Evolutionary conservation across 331 rosid genomes (phyloP).

Genomic region (Rosa hybrid): DNA sequence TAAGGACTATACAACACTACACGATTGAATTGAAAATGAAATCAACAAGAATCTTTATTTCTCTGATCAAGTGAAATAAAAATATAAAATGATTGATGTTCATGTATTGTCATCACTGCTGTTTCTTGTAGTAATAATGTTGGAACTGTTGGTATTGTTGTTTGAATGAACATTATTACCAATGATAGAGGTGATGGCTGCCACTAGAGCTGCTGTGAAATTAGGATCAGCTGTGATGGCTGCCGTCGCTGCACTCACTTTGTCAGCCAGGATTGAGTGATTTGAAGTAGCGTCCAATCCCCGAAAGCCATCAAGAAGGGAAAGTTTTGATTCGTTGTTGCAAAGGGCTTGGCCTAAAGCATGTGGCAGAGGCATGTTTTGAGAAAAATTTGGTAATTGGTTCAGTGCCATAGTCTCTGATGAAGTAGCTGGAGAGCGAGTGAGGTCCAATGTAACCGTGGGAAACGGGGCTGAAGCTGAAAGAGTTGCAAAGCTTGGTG

Average conservation of each 20-base stretch:
- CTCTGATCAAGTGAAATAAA: neutral
- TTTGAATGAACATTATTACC: constrained; percentile 39
- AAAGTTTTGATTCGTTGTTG: constrained; percentile 2
- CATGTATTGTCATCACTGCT: constrained; percentile 22
- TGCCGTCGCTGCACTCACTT: constrained; percentile 48
- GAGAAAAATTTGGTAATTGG: constrained; percentile 28
- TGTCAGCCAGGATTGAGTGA: constrained; percentile 31
- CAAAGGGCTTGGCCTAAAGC: constrained; percentile 32
- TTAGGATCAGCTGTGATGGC: constrained; percentile 64
- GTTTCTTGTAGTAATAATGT: constrained; percentile 15
- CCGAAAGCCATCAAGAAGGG: constrained; percentile 15
- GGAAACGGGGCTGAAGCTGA: constrained; percentile 86
- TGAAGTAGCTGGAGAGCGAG: constrained; percentile 18
- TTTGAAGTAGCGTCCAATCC: constrained; percentile 10
- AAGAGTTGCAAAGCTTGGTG: constrained; percentile 58
- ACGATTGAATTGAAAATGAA: neutral
- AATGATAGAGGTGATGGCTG: constrained; percentile 58
- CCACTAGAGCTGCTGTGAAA: constrained; percentile 54
- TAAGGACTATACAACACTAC: neutral
- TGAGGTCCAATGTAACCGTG: constrained; percentile 75
- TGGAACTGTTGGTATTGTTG: constrained; percentile 21
- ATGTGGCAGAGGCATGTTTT: constrained; percentile 28
- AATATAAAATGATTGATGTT: neutral
- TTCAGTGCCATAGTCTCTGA: constrained; percentile 10
- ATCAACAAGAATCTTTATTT: constrained; percentile 3